Percentiles rank a stretch among this genome's conserved stretches.
Conservation (phyloP, 164 flowering plant species). For the grape (Vitis vinifera) region DNA sequence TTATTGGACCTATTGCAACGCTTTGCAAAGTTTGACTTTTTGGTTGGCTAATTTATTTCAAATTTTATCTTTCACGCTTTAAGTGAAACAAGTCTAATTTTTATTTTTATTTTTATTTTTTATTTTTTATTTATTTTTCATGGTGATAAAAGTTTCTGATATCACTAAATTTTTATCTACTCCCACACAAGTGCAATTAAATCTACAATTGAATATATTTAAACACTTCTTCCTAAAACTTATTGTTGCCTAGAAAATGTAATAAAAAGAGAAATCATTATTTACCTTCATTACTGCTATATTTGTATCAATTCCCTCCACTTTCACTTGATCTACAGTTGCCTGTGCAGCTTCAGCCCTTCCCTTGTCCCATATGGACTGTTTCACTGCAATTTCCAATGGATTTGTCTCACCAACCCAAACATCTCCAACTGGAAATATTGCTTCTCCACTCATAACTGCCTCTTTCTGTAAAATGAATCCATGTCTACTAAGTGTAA, state of each 20-base stretch:
- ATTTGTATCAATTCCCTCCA: constrained; percentile 89
- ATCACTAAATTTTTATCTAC: neutral
- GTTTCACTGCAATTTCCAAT: constrained; percentile 60
- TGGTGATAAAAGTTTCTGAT: neutral
- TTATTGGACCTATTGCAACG: neutral
- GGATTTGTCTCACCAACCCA: constrained; percentile 70
- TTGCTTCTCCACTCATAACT: constrained; percentile 29
- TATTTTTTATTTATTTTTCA: neutral
- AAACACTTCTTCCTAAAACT: neutral
- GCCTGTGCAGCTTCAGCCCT: constrained; percentile 88
- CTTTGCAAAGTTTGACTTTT: neutral
- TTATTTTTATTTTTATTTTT: neutral
- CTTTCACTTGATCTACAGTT: constrained; percentile 82
- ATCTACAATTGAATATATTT: neutral
- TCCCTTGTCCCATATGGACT: constrained; percentile 51
- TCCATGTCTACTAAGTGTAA: constrained; percentile 57
- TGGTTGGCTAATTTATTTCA: neutral
- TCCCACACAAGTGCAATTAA: neutral
- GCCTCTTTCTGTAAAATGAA: constrained; percentile 32
- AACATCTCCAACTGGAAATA: constrained; percentile 43
- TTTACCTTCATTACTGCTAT: constrained; percentile 84
- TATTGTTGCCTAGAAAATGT: neutral
- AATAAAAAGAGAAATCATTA: neutral
- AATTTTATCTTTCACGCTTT: too few relatives aligned
- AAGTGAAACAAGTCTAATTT: neutral